Percentiles rank a stretch among this genome's conserved stretches.
phyloP scores from a whole-genome alignment of 1,139 yeast genomes.

The Magnusiomyces clavatus region DNA sequence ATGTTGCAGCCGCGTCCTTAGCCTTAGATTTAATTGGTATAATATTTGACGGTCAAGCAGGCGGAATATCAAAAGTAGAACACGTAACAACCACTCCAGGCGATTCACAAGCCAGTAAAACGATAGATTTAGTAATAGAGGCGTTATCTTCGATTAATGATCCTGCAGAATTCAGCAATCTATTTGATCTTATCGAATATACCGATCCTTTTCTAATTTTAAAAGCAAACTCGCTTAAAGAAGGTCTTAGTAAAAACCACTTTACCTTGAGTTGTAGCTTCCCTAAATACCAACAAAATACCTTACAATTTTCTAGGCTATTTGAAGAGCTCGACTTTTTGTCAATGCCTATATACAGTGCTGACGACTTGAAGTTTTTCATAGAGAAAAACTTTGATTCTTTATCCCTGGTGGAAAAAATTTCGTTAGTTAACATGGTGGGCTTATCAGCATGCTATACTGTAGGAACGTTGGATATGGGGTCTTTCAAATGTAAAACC shows the following conservation, averaged over 20 bases:
- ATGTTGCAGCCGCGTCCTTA: constrained; percentile 10
- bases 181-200: background rate
- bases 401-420: background rate
- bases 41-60: background rate
- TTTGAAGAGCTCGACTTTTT: background rate
- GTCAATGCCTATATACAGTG: background rate
- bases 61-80: background rate
- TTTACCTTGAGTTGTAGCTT: background rate
- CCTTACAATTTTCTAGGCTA: background rate
- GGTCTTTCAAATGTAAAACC: background rate
- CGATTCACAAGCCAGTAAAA: background rate
- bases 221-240: background rate
- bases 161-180: background rate
- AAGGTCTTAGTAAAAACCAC: background rate
- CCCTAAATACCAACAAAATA: background rate
- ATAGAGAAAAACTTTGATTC: background rate
- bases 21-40: constrained; percentile 10
- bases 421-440: background rate
- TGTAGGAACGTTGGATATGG: background rate
- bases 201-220: background rate
- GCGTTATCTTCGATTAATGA: background rate
- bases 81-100: background rate
- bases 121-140: background rate
- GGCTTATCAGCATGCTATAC: constrained; percentile 1
- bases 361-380: background rate